Conservation (phyloP, 108 stramenopile species). For the Conticribra guillardii region DNA sequence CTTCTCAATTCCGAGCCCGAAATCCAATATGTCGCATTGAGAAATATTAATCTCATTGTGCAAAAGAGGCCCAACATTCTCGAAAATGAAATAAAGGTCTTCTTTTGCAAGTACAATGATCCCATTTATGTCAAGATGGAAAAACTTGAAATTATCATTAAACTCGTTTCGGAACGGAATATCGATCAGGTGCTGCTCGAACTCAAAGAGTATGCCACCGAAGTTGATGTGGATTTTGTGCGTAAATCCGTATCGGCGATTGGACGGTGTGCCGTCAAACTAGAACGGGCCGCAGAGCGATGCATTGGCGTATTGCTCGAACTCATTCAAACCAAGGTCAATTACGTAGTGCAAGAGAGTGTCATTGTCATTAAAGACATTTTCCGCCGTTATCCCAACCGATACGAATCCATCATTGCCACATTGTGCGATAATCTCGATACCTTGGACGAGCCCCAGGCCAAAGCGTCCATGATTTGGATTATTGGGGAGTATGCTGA, state of each 20-base stretch:
- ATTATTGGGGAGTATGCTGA: constrained; percentile 99
- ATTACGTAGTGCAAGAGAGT: constrained; percentile 98
- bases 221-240: constrained; percentile 99
- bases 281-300: constrained; percentile 97
- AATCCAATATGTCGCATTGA: constrained; percentile 98
- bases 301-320: constrained; percentile 98
- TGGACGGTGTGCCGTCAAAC: constrained; percentile 98
- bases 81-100: constrained; percentile 98
- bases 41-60: constrained; percentile 99
- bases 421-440: constrained; percentile 98
- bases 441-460: constrained; percentile 98
- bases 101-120: constrained; percentile 99
- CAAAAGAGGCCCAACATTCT: constrained; percentile 95
- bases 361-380: constrained; percentile 99
- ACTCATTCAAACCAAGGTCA: constrained; percentile 98
- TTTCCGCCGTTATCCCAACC: constrained; percentile 99
- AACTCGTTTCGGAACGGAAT: constrained; percentile 94
- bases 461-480: constrained; percentile 99
- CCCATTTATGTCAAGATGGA: constrained; percentile 99
- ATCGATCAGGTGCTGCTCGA: constrained; percentile 98
- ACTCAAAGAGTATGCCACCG: constrained; percentile 98
- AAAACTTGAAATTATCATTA: constrained; percentile 99
- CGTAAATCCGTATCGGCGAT: constrained; percentile 97
- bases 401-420: constrained; percentile 98
- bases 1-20: constrained; percentile 97